Conservation (phyloP, 164 flowering plant species). For the Umbilicus rupestris region DNA sequence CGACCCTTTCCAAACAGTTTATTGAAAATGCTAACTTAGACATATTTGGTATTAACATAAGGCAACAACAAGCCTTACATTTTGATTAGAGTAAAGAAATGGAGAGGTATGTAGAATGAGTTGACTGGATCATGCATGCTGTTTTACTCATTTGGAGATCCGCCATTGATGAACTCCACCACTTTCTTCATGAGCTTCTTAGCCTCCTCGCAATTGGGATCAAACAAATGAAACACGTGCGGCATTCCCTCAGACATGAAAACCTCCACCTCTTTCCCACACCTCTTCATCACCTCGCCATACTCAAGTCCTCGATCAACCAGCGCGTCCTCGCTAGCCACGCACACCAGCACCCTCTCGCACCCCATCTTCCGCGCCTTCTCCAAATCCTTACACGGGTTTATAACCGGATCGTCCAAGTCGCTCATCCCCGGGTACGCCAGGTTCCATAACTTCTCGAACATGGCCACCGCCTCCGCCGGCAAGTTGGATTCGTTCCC, state of each 20-base stretch:
- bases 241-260: conserved; percentile 19
- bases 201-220: conserved; percentile 17
- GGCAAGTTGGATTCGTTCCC: background rate
- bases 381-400: conserved; percentile 11
- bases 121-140: too few relatives aligned
- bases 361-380: conserved; percentile 18
- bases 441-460: conserved; percentile 6
- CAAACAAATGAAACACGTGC: conserved; percentile 22
- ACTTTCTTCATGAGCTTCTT: conserved; percentile 15
- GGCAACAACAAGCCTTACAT: too few relatives aligned
- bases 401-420: conserved; percentile 7
- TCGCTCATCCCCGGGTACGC: conserved; percentile 7
- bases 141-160: background rate
- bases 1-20: too few relatives aligned
- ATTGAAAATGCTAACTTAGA: too few relatives aligned
- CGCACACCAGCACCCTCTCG: conserved; percentile 21
- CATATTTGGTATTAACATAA: too few relatives aligned
- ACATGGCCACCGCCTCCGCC: too few relatives aligned
- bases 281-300: conserved; percentile 19
- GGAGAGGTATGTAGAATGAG: too few relatives aligned
- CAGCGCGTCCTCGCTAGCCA: conserved; percentile 24
- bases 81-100: too few relatives aligned
- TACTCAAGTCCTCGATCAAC: conserved; percentile 20
- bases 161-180: conserved; percentile 1
- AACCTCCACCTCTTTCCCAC: conserved; percentile 30